Evolutionary conservation across 2,329 filamentous ascomycete genomes (phyloP), one percentile per base, ranked within the genome.

Genomic region (Leptographium radiaticola): DNA sequence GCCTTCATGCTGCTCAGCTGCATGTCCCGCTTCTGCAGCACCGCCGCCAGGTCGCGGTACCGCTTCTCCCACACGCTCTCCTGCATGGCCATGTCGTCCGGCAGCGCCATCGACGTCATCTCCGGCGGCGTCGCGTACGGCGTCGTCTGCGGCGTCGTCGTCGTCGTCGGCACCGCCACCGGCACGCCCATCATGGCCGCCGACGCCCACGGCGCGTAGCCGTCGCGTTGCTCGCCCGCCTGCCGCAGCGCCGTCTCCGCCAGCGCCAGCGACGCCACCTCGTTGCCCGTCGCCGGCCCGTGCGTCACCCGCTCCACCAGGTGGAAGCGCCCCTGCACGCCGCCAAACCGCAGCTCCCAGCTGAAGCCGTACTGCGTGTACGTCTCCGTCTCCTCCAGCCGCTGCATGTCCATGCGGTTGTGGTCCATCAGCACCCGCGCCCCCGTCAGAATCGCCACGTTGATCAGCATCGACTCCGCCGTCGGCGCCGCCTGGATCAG

Each of bases 1-100:
- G 64, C 65, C 59, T 69, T 71, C 54, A 80, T 60, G 43, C 68
- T 66, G 52, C 64, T 62, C 52, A 78, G 65, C 59, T 75, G 73
- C 59, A 75, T 74, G 60, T 84, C 80, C 56, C 75, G 74, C 55
- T 78, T 75, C 62, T 74, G 75, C 60, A 86, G 73, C 57, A 75
- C 73, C 44, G 75, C 75, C 62, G 84, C 74, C 59, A 86, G 70
- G 53, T 80, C 75, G 45, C 68, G 69, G 59, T 82, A 81, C 56
- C 71, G 77, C 49, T 65, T 65, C 62, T 76, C 73, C 77, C 77
- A 79, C 49, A 71, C 65, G 43, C 66, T 69, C 4, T 67, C 68
- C 6, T 69, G 57, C 38, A 54, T 55, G 31, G 49, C 57, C n/a
- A 53, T 47, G 8, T 50, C 60, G 6, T 53, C 54, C 11, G 16